Evolutionary conservation across 257 asterid species (phyloP).

Genomic region (Solanum etuberosum): DNA sequence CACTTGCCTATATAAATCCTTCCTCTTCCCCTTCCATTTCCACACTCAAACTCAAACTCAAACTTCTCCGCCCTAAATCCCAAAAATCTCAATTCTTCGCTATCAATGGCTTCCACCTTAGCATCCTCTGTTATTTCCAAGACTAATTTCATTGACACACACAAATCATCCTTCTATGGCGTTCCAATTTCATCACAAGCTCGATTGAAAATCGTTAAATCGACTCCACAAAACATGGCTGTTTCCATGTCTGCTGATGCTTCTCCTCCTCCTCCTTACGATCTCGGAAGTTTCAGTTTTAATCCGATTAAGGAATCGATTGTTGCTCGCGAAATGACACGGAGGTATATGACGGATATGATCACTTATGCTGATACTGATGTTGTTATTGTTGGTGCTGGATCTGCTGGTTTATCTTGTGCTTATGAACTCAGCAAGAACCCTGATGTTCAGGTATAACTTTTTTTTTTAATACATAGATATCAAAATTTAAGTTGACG

Average conservation of each 20-base stretch:
- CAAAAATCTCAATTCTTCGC: conserved; percentile 1
- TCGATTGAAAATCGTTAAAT: conserved; percentile 30
- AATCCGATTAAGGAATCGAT: conserved; percentile 66
- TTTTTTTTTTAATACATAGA: neutral
- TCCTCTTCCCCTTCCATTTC: neutral
- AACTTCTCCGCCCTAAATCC: neutral
- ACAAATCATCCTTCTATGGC: conserved; percentile 53
- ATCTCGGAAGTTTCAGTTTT: conserved; percentile 49
- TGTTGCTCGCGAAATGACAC: conserved; percentile 74
- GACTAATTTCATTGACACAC: conserved; percentile 33
- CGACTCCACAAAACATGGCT: conserved; percentile 13
- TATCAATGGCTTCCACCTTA: conserved; percentile 68
- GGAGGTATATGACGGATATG: conserved; percentile 86
- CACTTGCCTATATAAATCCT: neutral
- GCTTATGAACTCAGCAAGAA: conserved; percentile 81
- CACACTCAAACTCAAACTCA: neutral
- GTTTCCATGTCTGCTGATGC: conserved; percentile 43
- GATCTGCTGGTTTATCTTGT: conserved; percentile 79
- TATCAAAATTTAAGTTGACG: neutral
- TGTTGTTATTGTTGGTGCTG: conserved; percentile 74
- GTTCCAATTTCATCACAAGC: conserved; percentile 16
- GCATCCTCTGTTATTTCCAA: conserved; percentile 33
- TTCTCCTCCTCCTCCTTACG: conserved; percentile 19
- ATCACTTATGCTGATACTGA: conserved; percentile 83
- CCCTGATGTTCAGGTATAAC: conserved; percentile 32